phyloP scores from a whole-genome alignment of 352 stramenopile genomes.

The Phytophthora rubi region DNA sequence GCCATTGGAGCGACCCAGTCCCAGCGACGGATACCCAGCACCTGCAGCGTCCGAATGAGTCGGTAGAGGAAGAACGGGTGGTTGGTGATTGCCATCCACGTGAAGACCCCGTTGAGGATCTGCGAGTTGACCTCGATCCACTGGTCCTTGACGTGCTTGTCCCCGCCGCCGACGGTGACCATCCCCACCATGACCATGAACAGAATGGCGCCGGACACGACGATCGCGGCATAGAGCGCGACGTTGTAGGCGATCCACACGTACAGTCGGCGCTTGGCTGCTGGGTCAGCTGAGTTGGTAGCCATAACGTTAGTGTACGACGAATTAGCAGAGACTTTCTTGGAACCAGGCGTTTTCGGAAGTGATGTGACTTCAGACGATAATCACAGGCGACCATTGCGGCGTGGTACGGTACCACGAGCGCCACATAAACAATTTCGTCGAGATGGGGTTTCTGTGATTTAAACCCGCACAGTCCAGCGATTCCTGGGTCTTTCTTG shows the following conservation, averaged over 20 bases:
- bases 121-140: constrained; percentile 54
- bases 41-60: constrained; percentile 26
- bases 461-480: too few relatives aligned
- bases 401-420: neutral
- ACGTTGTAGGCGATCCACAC: constrained; percentile 43
- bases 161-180: constrained; percentile 25
- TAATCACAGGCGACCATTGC: constrained; percentile 12
- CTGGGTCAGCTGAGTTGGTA: neutral
- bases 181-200: constrained; percentile 50
- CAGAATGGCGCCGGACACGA: constrained; percentile 40
- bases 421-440: constrained; percentile 15
- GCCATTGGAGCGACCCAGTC: constrained; percentile 9
- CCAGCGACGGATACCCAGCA: constrained; percentile 29
- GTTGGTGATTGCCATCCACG: constrained; percentile 45
- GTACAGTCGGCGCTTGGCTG: constrained; percentile 27
- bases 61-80: constrained; percentile 47
- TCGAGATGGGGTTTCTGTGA: constrained; percentile 10
- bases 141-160: constrained; percentile 44
- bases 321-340: neutral
- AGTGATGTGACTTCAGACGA: neutral
- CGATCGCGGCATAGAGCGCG: constrained; percentile 33
- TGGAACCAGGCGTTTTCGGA: constrained; percentile 9
- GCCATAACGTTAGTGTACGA: neutral
- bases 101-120: constrained; percentile 53
- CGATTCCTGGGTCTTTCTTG: neutral